Percentiles rank a stretch among this genome's conserved stretches.
phyloP scores from a whole-genome alignment of 805 yeast species.

The Candida peoriensis region DNA sequence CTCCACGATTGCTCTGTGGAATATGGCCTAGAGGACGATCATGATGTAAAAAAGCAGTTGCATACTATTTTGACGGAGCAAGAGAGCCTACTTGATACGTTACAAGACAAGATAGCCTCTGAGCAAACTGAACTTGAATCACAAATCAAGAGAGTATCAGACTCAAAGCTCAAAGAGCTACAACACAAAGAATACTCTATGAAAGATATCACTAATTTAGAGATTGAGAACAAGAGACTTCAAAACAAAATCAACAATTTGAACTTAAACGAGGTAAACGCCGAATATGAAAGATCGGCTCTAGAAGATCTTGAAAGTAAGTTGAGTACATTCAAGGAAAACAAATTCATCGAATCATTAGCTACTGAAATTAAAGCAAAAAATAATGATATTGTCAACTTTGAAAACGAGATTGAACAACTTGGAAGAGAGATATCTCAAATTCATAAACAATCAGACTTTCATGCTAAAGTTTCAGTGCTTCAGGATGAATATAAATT shows the following conservation, averaged over 20 bases:
- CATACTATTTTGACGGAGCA: slow-evolving; percentile 2
- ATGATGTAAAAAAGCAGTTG: slow-evolving; percentile 3
- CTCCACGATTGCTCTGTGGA: slow-evolving; percentile 2
- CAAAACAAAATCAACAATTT: slow-evolving; percentile 34
- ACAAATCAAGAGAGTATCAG: slow-evolving; percentile 17
- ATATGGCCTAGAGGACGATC: neutral
- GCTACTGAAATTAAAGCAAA: slow-evolving; percentile 32
- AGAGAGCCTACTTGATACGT: slow-evolving; percentile 8
- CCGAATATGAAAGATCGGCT: slow-evolving; percentile 40
- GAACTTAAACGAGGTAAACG: slow-evolving; percentile 38
- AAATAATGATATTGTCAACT: slow-evolving; percentile 30
- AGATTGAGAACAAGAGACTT: slow-evolving; percentile 32
- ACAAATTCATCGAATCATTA: slow-evolving; percentile 25
- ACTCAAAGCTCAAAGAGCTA: slow-evolving; percentile 36
- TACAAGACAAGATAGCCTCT: slow-evolving; percentile 7
- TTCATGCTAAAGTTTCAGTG: slow-evolving; percentile 47
- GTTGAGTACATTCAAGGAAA: slow-evolving; percentile 27
- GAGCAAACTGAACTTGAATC: slow-evolving; percentile 16
- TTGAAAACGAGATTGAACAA: slow-evolving; percentile 47
- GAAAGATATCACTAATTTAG: slow-evolving; percentile 34
- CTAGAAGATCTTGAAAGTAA: slow-evolving; percentile 35
- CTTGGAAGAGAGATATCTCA: slow-evolving; percentile 44
- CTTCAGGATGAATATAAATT: slow-evolving; percentile 34
- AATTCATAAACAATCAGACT: slow-evolving; percentile 54
- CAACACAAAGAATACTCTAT: slow-evolving; percentile 37